Evolutionary conservation across 2,329 filamentous ascomycete genomes (phyloP).

Genomic region (Sporothrix brasiliensis): DNA sequence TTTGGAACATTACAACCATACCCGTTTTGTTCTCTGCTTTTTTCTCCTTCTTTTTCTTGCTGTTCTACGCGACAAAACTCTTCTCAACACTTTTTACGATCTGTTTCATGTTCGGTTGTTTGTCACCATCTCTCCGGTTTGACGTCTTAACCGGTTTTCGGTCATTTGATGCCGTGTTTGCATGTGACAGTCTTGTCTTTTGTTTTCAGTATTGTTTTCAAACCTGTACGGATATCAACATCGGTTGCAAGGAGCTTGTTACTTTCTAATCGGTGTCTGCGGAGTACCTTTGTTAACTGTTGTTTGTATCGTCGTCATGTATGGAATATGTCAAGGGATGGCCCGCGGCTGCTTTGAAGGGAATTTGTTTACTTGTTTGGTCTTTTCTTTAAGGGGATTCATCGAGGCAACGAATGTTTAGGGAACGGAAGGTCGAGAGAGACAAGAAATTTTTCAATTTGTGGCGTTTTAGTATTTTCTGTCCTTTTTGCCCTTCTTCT

Average conservation of each 20-base stretch:
- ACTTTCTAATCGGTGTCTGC: background rate
- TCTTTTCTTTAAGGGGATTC: background rate
- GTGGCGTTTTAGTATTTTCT: background rate
- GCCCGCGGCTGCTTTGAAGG: background rate
- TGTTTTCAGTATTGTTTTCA: background rate
- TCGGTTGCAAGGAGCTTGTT: slow-evolving; percentile 23
- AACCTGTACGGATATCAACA: slow-evolving; percentile 3
- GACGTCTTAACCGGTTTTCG: background rate
- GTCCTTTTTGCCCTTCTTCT: background rate
- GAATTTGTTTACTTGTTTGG: background rate
- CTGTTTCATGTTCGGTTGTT: background rate
- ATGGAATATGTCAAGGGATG: slow-evolving; percentile 21
- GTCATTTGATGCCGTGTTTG: background rate
- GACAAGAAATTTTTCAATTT: background rate
- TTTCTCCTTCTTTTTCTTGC: background rate
- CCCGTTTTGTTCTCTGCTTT: slow-evolving; percentile 18
- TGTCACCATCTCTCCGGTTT: background rate
- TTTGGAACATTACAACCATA: slow-evolving; percentile 10
- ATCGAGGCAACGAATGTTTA: background rate
- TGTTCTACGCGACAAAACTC: background rate
- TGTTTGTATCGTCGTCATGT: slow-evolving; percentile 14
- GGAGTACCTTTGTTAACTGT: background rate
- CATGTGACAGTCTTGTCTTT: background rate
- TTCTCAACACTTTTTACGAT: background rate
- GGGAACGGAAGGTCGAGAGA: background rate